Conservation (phyloP, 768 basidiomycete species). For the Calvatia gigantea region DNA sequence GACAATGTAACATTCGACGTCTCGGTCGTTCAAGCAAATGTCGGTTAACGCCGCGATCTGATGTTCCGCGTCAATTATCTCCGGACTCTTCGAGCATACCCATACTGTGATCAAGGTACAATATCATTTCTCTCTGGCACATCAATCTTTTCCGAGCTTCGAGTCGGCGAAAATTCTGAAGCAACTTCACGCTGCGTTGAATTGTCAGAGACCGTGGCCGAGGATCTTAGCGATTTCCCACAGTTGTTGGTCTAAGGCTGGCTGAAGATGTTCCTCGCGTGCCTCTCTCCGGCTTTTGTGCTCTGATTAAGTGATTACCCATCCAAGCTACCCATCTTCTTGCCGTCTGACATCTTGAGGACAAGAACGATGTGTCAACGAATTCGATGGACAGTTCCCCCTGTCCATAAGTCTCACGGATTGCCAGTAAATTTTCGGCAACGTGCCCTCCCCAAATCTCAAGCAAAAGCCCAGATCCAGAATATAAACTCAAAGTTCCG, state of each 20-base stretch:
- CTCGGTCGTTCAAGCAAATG: background rate
- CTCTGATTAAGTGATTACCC: background rate
- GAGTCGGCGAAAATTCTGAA: background rate
- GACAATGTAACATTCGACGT: background rate
- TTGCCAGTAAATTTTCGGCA: constrained; percentile 22
- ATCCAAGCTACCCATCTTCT: constrained; percentile 4
- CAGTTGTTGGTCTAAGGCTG: background rate
- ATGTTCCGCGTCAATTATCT: constrained; percentile 6
- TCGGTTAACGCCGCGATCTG: background rate
- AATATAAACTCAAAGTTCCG: constrained; percentile 17
- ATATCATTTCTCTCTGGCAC: background rate
- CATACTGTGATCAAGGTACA: constrained; percentile 10
- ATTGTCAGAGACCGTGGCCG: background rate
- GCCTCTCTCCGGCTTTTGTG: background rate
- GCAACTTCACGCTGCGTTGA: background rate
- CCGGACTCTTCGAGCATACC: background rate
- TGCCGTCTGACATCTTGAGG: constrained; percentile 16
- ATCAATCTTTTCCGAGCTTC: background rate
- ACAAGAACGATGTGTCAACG: constrained; percentile 6
- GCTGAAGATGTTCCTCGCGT: background rate
- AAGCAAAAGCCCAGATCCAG: constrained; percentile 14
- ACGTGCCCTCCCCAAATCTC: constrained; percentile 15
- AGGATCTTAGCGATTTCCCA: background rate
- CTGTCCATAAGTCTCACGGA: constrained; percentile 28
- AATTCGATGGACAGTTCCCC: constrained; percentile 34